Conservation (phyloP, 2,329 filamentous ascomycete species). For the Tolypocladium amazonense region DNA sequence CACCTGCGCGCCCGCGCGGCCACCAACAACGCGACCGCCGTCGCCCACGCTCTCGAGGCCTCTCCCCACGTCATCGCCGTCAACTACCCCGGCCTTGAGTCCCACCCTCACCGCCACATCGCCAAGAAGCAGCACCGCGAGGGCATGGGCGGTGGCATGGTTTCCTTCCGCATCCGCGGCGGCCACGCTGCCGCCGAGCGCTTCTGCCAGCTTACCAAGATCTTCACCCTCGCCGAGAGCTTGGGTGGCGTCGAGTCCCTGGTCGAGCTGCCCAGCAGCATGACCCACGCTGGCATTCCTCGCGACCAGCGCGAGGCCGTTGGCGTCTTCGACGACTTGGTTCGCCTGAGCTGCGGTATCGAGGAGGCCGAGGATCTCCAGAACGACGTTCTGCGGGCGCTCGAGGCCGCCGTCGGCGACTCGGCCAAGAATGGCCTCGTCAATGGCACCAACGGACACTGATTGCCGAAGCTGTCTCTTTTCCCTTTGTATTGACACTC, state of each 20-base stretch:
- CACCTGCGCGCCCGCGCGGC: slow-evolving; percentile 86
- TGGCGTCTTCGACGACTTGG: slow-evolving; percentile 89
- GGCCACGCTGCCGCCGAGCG: slow-evolving; percentile 76
- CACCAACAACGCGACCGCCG: slow-evolving; percentile 64
- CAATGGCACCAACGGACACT: slow-evolving; percentile 19
- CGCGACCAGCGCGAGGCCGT: slow-evolving; percentile 81
- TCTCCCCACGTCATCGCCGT: slow-evolving; percentile 78
- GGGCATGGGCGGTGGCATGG: slow-evolving; percentile 93
- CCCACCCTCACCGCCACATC: slow-evolving; percentile 77
- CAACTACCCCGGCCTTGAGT: slow-evolving; percentile 88
- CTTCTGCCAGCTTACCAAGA: slow-evolving; percentile 81
- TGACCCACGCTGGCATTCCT: slow-evolving; percentile 96
- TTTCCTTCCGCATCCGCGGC: slow-evolving; percentile 87
- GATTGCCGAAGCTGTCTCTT: neutral
- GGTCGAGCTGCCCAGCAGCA: slow-evolving; percentile 83
- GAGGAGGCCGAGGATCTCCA: slow-evolving; percentile 82
- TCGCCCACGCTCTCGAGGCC: slow-evolving; percentile 67
- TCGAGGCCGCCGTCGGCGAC: slow-evolving; percentile 57
- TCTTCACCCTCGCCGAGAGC: slow-evolving; percentile 90
- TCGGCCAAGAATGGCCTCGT: slow-evolving; percentile 13
- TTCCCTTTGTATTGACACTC: neutral
- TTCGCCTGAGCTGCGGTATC: slow-evolving; percentile 86
- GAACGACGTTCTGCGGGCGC: slow-evolving; percentile 69
- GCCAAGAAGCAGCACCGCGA: slow-evolving; percentile 86
- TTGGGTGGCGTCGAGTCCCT: slow-evolving; percentile 88